phyloP scores from a whole-genome alignment of 2,329 filamentous ascomycete species.

The Verticillium nubilum region DNA sequence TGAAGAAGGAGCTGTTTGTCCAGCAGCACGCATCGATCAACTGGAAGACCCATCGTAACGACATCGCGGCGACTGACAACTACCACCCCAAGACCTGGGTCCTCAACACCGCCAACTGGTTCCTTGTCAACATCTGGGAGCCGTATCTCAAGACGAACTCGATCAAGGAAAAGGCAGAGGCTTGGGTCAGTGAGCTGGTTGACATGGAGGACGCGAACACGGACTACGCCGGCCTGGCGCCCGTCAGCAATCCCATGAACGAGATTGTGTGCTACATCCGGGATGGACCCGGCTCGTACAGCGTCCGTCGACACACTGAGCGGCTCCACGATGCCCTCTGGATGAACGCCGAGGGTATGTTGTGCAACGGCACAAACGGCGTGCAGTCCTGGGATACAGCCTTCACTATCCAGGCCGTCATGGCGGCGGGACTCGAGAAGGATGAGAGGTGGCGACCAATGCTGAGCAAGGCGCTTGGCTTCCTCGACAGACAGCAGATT shows the following conservation, averaged over 20 bases:
- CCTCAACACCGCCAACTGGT: slow-evolving; percentile 72
- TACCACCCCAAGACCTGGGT: slow-evolving; percentile 90
- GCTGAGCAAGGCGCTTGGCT: slow-evolving; percentile 75
- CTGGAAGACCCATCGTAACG: slow-evolving; percentile 75
- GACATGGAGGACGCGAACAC: slow-evolving; percentile 93
- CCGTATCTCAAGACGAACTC: slow-evolving; percentile 66
- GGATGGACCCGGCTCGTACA: slow-evolving; percentile 70
- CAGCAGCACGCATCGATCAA: slow-evolving; percentile 73
- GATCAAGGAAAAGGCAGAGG: slow-evolving; percentile 67
- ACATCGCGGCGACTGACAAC: slow-evolving; percentile 74
- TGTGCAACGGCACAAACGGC: slow-evolving; percentile 95
- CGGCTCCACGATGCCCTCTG: slow-evolving; percentile 82
- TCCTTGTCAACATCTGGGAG: slow-evolving; percentile 73
- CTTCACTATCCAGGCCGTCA: slow-evolving; percentile 78
- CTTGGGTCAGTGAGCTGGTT: slow-evolving; percentile 76
- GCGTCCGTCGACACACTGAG: slow-evolving; percentile 72
- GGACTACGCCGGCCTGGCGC: slow-evolving; percentile 77
- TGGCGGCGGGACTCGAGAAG: slow-evolving; percentile 72
- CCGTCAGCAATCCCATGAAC: slow-evolving; percentile 89
- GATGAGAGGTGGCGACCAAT: slow-evolving; percentile 76
- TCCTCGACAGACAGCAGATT: slow-evolving; percentile 88
- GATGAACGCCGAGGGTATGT: slow-evolving; percentile 88
- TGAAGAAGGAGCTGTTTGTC: slow-evolving; percentile 78
- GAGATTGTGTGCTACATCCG: slow-evolving; percentile 79
- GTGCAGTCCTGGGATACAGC: slow-evolving; percentile 96